Conservation (phyloP, 805 yeast species). For the Kodamaea fukazawae region DNA sequence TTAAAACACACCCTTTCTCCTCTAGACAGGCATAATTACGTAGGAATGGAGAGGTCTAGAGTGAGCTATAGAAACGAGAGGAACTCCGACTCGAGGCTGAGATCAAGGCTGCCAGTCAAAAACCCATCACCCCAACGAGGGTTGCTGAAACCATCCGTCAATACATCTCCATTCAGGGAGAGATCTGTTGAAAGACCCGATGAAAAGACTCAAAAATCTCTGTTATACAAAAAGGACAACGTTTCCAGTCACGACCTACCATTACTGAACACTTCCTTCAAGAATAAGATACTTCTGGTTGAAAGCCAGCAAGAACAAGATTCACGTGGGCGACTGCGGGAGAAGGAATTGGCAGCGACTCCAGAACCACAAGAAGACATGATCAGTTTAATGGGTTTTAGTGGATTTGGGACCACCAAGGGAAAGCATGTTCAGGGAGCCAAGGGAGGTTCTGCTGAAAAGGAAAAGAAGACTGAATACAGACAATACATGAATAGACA, state of each 20-base stretch:
- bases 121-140: neutral
- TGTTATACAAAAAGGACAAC: constrained; percentile 15
- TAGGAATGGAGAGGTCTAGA: constrained; percentile 1
- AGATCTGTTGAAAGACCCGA: constrained; percentile 17
- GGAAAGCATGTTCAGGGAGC: constrained; percentile 53
- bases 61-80: constrained; percentile 1
- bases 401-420: constrained; percentile 53
- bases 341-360: constrained; percentile 14
- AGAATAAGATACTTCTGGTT: constrained; percentile 13
- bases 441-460: constrained; percentile 42
- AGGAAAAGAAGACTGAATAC: constrained; percentile 43
- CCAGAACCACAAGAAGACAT: constrained; percentile 25
- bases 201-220: constrained; percentile 16
- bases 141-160: neutral
- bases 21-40: neutral
- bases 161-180: constrained; percentile 15
- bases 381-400: constrained; percentile 56
- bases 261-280: constrained; percentile 17
- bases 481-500: constrained; percentile 60
- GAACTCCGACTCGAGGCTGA: constrained; percentile 10
- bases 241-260: constrained; percentile 17
- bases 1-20: neutral
- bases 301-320: constrained; percentile 18
- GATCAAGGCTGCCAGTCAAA: constrained; percentile 21
- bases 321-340: constrained; percentile 24